A percentile compares a stretch with the other conserved stretches of the same genome.
These are phyloP conservation scores for Vaccinium myrtillus DNA, from an alignment of 148 eudicot species.

Conservation along the genomic window DNA sequence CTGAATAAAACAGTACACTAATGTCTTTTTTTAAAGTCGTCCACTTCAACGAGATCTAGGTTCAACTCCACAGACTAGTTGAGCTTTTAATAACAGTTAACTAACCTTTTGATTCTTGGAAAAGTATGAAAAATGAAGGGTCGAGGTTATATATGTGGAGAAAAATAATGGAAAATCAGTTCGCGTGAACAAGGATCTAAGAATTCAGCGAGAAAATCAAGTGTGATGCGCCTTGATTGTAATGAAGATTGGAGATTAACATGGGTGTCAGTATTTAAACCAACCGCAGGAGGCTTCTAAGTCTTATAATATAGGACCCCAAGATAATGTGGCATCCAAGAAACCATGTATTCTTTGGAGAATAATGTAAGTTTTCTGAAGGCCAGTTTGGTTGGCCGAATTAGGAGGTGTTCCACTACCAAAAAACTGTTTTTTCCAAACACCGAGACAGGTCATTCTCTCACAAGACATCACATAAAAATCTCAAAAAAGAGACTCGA, in stretches of 20 bases:
- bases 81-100: not conserved
- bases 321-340: not conserved
- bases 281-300: not conserved
- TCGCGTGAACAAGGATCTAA: not conserved
- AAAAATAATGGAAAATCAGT: constrained; percentile 1
- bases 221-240: constrained; percentile 11
- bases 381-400: not conserved
- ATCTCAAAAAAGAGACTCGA: too few species aligned
- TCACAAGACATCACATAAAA: too few species aligned
- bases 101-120: not conserved
- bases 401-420: not conserved
- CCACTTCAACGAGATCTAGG: not conserved
- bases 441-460: too few species aligned
- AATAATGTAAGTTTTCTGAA: not conserved
- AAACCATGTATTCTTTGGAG: too few species aligned
- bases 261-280: not conserved
- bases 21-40: not conserved
- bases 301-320: not conserved
- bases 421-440: too few species aligned
- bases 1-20: not conserved
- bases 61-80: not conserved
- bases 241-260: constrained; percentile 1
- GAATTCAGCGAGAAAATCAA: constrained; percentile 14
- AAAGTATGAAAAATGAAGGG: not conserved
- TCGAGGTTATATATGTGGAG: not conserved